These are phyloP conservation scores for Pseudogymnoascus sp. DNA, from an alignment of 2,329 filamentous ascomycete species.

Conservation along the genomic window DNA sequence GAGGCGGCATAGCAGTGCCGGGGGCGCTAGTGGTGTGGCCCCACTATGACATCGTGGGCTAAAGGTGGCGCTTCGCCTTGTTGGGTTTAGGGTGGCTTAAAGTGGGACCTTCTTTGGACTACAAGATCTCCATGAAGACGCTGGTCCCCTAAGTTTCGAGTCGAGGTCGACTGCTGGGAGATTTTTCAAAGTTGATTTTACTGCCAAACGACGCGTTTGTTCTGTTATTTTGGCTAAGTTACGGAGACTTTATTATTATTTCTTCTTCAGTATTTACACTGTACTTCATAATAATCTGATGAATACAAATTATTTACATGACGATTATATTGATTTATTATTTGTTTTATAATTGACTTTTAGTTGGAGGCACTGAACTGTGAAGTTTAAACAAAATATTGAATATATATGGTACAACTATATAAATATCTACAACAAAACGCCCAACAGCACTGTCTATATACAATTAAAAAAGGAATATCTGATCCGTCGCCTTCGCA, in stretches of 20 bases:
- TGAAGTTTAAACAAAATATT: neutral
- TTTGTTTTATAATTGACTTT: neutral
- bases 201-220: neutral
- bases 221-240: neutral
- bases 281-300: neutral
- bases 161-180: neutral
- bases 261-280: neutral
- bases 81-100: neutral
- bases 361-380: neutral
- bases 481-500: constrained; percentile 46
- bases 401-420: neutral
- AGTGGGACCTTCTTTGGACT: neutral
- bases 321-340: neutral
- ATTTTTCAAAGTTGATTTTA: neutral
- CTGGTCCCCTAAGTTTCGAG: neutral
- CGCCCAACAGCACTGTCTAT: neutral
- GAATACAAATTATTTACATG: neutral
- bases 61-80: neutral
- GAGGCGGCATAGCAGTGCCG: neutral
- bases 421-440: neutral
- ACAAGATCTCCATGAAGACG: constrained; percentile 4
- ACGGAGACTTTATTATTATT: neutral
- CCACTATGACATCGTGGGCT: neutral
- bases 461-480: constrained; percentile 43
- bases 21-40: neutral